Percentiles rank a stretch among this genome's conserved stretches.
Evolutionary conservation across 805 yeast species (phyloP).

Genomic region (Maudiozyma bulderi): DNA sequence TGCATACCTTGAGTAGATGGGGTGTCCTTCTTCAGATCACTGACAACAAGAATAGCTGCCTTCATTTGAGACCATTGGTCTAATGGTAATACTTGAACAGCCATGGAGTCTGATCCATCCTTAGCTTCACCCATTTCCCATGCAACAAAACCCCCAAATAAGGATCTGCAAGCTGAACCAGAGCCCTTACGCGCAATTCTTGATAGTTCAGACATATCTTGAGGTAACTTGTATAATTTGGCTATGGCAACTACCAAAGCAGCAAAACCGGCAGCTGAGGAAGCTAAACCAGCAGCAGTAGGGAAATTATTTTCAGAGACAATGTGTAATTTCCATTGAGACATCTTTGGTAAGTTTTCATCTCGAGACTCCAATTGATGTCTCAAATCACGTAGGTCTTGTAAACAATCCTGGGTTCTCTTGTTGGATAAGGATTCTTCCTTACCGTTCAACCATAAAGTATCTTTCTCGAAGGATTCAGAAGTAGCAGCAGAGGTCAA

Average conservation of each 20-base stretch:
- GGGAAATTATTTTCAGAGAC: slow-evolving; percentile 96
- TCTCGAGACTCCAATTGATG: slow-evolving; percentile 46
- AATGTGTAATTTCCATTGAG: slow-evolving; percentile 60
- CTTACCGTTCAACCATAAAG: slow-evolving; percentile 78
- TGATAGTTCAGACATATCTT: slow-evolving; percentile 73
- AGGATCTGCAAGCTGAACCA: slow-evolving; percentile 95
- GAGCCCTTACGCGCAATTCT: slow-evolving; percentile 96
- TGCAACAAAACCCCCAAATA: slow-evolving; percentile 96
- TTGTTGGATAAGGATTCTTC: slow-evolving; percentile 59
- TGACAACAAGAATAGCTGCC: slow-evolving; percentile 86
- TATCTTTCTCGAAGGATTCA: slow-evolving; percentile 47
- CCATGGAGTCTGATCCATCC: slow-evolving; percentile 89
- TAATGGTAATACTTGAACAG: slow-evolving; percentile 80
- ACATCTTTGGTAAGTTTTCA: slow-evolving; percentile 46
- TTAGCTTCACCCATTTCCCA: slow-evolving; percentile 87
- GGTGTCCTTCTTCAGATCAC: slow-evolving; percentile 89
- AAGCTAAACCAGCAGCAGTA: slow-evolving; percentile 97
- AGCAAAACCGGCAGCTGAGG: slow-evolving; percentile 97
- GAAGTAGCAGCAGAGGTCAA: slow-evolving; percentile 79
- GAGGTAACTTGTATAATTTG: slow-evolving; percentile 74
- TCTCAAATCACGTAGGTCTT: slow-evolving; percentile 65
- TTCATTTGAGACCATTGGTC: slow-evolving; percentile 88
- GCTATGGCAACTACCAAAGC: slow-evolving; percentile 90
- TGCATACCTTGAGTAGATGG: slow-evolving; percentile 97
- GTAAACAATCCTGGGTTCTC: slow-evolving; percentile 62